phyloP scores from a whole-genome alignment of 108 stramenopile species.

The Schizochytrium sp. region DNA sequence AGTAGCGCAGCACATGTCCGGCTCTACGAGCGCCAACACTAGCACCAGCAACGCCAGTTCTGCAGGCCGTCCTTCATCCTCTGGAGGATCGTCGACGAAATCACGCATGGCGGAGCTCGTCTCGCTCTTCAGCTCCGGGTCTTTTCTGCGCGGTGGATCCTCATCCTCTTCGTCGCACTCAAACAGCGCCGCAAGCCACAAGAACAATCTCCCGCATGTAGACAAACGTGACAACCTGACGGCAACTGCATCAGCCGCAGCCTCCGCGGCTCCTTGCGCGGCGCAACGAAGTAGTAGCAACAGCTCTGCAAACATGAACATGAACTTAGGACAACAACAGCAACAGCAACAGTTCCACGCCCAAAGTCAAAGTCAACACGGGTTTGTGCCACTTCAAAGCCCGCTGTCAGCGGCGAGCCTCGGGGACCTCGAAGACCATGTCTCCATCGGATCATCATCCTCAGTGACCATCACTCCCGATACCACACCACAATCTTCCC shows the following conservation, averaged over 20 bases:
- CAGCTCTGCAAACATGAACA: neutral
- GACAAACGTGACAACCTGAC: neutral
- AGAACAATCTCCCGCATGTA: too few relatives aligned
- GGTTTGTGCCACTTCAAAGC: neutral
- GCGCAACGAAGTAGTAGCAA: neutral
- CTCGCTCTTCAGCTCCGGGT: too few relatives aligned
- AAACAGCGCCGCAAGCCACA: too few relatives aligned
- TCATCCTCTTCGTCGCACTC: too few relatives aligned
- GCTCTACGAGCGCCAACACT: neutral
- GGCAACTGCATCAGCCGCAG: neutral
- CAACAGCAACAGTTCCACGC: neutral
- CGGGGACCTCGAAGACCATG: conserved; percentile 26
- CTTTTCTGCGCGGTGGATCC: too few relatives aligned
- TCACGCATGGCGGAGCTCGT: too few relatives aligned
- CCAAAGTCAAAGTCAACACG: neutral
- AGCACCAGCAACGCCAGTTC: neutral
- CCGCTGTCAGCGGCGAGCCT: neutral
- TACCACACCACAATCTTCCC: conserved; percentile 46
- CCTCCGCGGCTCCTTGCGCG: neutral
- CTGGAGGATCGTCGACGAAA: too few relatives aligned
- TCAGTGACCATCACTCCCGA: conserved; percentile 27
- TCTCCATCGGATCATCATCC: neutral
- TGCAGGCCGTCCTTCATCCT: too few relatives aligned
- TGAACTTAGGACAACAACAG: neutral
- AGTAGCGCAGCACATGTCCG: too few relatives aligned